These are phyloP conservation scores for Umbellularia californica DNA, from an alignment of 164 flowering plant species.

Conservation along the genomic window DNA sequence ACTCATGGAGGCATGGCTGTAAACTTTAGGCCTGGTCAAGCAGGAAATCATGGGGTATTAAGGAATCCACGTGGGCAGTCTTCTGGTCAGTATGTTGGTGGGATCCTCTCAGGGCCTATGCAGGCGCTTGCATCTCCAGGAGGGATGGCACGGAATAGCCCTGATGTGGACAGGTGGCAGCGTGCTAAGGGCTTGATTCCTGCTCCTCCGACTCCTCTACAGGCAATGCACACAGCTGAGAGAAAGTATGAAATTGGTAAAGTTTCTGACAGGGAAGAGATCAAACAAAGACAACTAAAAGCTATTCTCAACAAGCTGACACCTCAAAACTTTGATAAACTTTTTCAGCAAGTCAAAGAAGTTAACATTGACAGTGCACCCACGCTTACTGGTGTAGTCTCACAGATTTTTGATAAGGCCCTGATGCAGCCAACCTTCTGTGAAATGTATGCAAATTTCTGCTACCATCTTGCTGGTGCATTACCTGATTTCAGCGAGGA, in stretches of 20 bases:
- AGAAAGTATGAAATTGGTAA: conserved; percentile 80
- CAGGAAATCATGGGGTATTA: conserved; percentile 66
- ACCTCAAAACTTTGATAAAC: conserved; percentile 80
- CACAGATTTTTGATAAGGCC: conserved; percentile 90
- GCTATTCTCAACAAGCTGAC: conserved; percentile 78
- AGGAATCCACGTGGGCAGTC: conserved; percentile 58
- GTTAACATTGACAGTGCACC: conserved; percentile 68
- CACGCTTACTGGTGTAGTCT: conserved; percentile 69
- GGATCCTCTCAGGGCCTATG: conserved; percentile 69
- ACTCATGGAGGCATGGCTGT: conserved; percentile 28
- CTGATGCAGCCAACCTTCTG: conserved; percentile 86
- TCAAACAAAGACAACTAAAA: conserved; percentile 74
- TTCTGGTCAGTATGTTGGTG: conserved; percentile 43
- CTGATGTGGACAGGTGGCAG: conserved; percentile 66
- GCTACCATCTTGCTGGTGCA: conserved; percentile 54
- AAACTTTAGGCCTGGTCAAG: conserved; percentile 65
- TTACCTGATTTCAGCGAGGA: conserved; percentile 66
- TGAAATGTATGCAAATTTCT: conserved; percentile 91
- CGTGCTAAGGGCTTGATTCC: conserved; percentile 59
- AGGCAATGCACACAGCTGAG: conserved; percentile 74
- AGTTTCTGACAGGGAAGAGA: conserved; percentile 59
- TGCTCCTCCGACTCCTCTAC: conserved; percentile 59
- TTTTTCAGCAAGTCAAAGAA: conserved; percentile 79
- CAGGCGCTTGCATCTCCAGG: conserved; percentile 50
- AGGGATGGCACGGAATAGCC: conserved; percentile 44